Conservation (phyloP, 129 eudicot genomes). For the Logfia minima region DNA sequence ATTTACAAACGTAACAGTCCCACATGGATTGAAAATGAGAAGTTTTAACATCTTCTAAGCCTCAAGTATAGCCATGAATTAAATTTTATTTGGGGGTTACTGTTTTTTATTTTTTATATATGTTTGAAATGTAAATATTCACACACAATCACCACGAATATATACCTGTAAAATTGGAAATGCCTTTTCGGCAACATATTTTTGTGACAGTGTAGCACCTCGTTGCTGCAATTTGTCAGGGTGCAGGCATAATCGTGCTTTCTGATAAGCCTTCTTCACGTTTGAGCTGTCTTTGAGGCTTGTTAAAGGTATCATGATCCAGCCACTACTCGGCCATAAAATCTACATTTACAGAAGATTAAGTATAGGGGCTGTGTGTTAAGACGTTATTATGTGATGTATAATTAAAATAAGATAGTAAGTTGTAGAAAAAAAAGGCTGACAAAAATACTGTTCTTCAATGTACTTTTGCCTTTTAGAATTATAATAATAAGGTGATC, state of each 20-base stretch:
- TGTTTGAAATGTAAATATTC: neutral
- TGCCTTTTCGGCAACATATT: constrained; percentile 69
- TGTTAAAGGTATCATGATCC: constrained; percentile 50
- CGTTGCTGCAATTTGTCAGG: constrained; percentile 84
- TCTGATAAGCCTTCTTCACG: constrained; percentile 79
- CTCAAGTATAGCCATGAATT: neutral
- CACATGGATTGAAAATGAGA: neutral
- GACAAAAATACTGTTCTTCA: neutral
- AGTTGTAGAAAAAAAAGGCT: no score
- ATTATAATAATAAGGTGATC: neutral
- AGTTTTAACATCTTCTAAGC: neutral
- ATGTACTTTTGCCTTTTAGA: neutral
- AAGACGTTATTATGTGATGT: neutral
- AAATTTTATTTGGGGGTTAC: neutral
- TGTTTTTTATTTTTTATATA: no score
- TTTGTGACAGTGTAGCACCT: constrained; percentile 59
- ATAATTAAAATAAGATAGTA: neutral
- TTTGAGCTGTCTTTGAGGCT: constrained; percentile 56
- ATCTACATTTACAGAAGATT: constrained; percentile 38
- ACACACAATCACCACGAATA: neutral
- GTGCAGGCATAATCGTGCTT: constrained; percentile 73
- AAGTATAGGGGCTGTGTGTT: neutral
- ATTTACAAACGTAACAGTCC: neutral
- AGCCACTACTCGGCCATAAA: constrained; percentile 78
- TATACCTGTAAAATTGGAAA: constrained; percentile 73